Evolutionary conservation across 129 eudicot genomes (phyloP).

Genomic region (Tagetes patula): DNA sequence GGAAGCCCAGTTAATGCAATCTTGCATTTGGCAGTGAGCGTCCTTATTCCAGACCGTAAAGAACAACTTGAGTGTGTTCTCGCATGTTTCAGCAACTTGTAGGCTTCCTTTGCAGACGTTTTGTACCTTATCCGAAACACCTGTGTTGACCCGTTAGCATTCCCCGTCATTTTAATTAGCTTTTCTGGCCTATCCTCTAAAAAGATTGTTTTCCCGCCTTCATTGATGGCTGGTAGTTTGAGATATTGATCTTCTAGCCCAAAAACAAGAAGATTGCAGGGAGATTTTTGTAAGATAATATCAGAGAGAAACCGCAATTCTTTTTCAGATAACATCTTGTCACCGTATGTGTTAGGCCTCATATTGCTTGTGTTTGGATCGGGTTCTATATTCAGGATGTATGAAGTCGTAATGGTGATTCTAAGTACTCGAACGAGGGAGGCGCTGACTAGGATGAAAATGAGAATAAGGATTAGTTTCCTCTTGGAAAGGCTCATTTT

Average conservation of each 20-base stretch:
- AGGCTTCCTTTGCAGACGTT: slow-evolving; percentile 71
- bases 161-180: slow-evolving; percentile 19
- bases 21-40: slow-evolving; percentile 50
- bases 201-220: slow-evolving; percentile 62
- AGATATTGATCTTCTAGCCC: slow-evolving; percentile 66
- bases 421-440: slow-evolving; percentile 59
- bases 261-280: slow-evolving; percentile 85
- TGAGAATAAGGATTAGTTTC: slow-evolving; percentile 57
- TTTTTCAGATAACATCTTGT: slow-evolving; percentile 45
- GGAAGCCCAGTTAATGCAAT: slow-evolving; percentile 63
- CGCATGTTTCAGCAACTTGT: slow-evolving; percentile 66
- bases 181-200: slow-evolving; percentile 60
- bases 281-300: slow-evolving; percentile 52
- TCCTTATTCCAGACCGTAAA: slow-evolving; percentile 28
- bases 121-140: slow-evolving; percentile 46
- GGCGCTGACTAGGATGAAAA: slow-evolving; percentile 41
- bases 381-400: slow-evolving; percentile 24
- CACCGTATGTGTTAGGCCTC: background rate
- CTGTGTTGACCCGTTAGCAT: slow-evolving; percentile 31
- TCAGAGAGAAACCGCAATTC: slow-evolving; percentile 51
- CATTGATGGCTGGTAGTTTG: slow-evolving; percentile 44
- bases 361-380: slow-evolving; percentile 12
- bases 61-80: slow-evolving; percentile 59
- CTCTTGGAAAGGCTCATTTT: slow-evolving; percentile 41
- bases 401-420: slow-evolving; percentile 45